Percentiles rank a stretch among this genome's conserved stretches.
Conservation (phyloP, 345 rosid species). For the Salix suchowensis region DNA sequence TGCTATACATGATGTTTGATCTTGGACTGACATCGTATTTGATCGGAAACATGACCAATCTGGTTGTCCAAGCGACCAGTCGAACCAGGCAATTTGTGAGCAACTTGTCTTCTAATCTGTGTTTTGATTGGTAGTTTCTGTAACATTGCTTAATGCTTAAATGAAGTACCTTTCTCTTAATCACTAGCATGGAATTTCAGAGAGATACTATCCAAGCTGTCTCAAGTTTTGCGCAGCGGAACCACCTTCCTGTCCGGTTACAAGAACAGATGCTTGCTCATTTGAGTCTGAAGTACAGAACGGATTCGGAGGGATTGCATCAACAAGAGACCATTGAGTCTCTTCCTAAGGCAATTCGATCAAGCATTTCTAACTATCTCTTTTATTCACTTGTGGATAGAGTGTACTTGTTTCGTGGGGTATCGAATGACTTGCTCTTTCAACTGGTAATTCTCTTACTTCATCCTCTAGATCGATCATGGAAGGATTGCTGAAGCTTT, state of each 20-base stretch:
- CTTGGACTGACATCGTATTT: conserved; percentile 69
- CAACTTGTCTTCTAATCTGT: conserved; percentile 3
- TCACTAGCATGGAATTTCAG: conserved; percentile 22
- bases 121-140: not conserved
- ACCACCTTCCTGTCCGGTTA: conserved; percentile 63
- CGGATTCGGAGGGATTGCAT: conserved; percentile 84
- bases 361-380: conserved; percentile 66
- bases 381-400: conserved; percentile 72
- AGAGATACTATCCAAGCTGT: conserved; percentile 86
- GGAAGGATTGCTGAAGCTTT: not conserved
- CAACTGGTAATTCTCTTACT: conserved; percentile 61
- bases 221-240: conserved; percentile 68
- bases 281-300: conserved; percentile 71
- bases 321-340: conserved; percentile 80
- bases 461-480: conserved; percentile 1
- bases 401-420: conserved; percentile 80
- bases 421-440: conserved; percentile 85
- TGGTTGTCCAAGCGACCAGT: conserved; percentile 73
- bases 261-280: conserved; percentile 96
- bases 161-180: not conserved
- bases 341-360: conserved; percentile 85
- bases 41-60: conserved; percentile 84
- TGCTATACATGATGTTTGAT: conserved; percentile 61
- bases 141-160: not conserved
- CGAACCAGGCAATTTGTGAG: conserved; percentile 87